Percentiles rank a stretch among this genome's conserved stretches.
phyloP scores from a whole-genome alignment of 768 basidiomycete genomes.

The Jaapia argillacea region DNA sequence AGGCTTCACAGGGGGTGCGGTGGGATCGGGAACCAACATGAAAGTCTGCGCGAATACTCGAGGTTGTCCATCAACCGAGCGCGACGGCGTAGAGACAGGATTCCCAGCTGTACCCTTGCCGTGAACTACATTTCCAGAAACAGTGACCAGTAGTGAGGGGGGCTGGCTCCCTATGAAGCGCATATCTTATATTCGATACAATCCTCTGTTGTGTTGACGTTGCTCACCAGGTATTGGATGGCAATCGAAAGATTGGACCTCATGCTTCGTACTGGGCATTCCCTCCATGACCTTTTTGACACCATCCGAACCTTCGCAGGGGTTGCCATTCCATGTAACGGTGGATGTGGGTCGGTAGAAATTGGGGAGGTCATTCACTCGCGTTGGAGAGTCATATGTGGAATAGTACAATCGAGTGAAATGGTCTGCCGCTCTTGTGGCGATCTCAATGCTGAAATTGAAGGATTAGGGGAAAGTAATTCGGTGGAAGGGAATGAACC shows the following conservation, averaged over 20 bases:
- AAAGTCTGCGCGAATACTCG: constrained; percentile 86
- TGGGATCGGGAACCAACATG: constrained; percentile 70
- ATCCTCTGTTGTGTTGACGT: neutral
- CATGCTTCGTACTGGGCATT: constrained; percentile 77
- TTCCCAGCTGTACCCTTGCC: constrained; percentile 52
- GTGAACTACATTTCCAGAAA: constrained; percentile 72
- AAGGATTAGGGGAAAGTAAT: neutral
- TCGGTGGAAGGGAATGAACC: neutral
- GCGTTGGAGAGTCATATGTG: constrained; percentile 73
- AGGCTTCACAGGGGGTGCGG: constrained; percentile 48
- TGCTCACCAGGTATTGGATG: constrained; percentile 74
- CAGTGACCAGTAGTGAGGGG: constrained; percentile 68
- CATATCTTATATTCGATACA: neutral
- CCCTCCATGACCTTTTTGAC: constrained; percentile 54
- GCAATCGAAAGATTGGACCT: constrained; percentile 82
- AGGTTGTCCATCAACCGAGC: constrained; percentile 64
- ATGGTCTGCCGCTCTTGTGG: constrained; percentile 73
- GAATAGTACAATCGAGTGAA: constrained; percentile 79
- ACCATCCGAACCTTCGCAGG: constrained; percentile 63
- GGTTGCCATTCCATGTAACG: constrained; percentile 79
- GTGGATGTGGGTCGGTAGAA: constrained; percentile 75
- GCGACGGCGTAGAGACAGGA: constrained; percentile 34
- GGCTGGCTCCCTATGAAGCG: constrained; percentile 52
- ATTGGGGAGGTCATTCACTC: constrained; percentile 65
- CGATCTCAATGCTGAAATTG: constrained; percentile 66